Conservation (phyloP, 768 basidiomycete species). For the Agaricus subrufescens region DNA sequence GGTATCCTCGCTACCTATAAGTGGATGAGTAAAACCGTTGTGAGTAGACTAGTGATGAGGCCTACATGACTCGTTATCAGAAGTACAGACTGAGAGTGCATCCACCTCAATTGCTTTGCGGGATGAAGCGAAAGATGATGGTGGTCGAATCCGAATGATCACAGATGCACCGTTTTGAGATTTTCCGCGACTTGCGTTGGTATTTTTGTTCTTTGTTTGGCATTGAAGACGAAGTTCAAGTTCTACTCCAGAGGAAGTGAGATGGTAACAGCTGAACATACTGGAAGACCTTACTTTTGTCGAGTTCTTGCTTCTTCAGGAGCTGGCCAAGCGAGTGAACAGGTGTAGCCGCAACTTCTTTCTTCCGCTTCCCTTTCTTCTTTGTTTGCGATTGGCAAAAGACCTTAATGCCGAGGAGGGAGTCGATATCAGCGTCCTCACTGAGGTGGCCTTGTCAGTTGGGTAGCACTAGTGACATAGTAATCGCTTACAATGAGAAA, state of each 20-base stretch:
- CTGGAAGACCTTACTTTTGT: slow-evolving; percentile 33
- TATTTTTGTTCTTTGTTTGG: slow-evolving; percentile 26
- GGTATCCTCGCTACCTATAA: background rate
- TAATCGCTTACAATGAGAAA: slow-evolving; percentile 46
- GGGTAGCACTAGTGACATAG: background rate
- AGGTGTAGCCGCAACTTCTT: slow-evolving; percentile 46
- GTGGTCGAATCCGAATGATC: slow-evolving; percentile 20
- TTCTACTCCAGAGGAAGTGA: slow-evolving; percentile 18
- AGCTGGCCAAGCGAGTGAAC: slow-evolving; percentile 48
- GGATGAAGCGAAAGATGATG: background rate
- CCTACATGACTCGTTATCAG: slow-evolving; percentile 6
- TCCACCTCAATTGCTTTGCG: background rate
- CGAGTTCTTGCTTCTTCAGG: slow-evolving; percentile 40
- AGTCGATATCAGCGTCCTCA: slow-evolving; percentile 29
- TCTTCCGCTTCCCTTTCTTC: slow-evolving; percentile 54
- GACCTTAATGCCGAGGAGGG: slow-evolving; percentile 47
- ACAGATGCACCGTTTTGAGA: slow-evolving; percentile 37
- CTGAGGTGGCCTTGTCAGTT: slow-evolving; percentile 23
- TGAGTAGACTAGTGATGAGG: background rate
- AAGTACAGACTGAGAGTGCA: background rate
- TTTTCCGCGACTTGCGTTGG: slow-evolving; percentile 29
- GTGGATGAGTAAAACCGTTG: background rate
- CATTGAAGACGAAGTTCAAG: slow-evolving; percentile 45
- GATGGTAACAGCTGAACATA: background rate
- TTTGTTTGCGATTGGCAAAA: slow-evolving; percentile 59